A percentile compares a stretch with the other conserved stretches of the same genome.
Evolutionary conservation across 805 yeast genomes (phyloP).

Genomic region (Metschnikowia sp.): DNA sequence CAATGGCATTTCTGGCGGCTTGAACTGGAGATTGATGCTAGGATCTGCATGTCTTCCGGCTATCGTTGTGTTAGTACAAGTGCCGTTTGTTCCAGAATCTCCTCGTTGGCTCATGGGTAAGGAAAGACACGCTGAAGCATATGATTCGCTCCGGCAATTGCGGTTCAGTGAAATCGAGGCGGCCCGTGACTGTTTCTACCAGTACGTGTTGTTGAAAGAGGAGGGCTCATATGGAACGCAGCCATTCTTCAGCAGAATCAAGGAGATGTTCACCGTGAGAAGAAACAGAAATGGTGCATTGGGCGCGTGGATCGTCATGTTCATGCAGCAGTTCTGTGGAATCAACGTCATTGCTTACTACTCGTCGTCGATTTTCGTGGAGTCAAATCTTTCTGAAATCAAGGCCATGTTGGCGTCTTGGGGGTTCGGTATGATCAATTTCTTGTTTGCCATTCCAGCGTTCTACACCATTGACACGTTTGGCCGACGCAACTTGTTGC

Average conservation of each 20-base stretch:
- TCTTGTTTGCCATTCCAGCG: slow-evolving; percentile 80
- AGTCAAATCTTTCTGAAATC: slow-evolving; percentile 60
- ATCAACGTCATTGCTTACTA: slow-evolving; percentile 85
- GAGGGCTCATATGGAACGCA: slow-evolving; percentile 50
- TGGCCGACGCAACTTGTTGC: slow-evolving; percentile 64
- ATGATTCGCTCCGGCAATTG: slow-evolving; percentile 43
- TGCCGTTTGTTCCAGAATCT: slow-evolving; percentile 62
- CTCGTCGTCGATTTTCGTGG: slow-evolving; percentile 70
- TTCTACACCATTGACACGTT: slow-evolving; percentile 72
- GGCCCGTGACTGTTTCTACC: slow-evolving; percentile 63
- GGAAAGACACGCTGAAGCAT: slow-evolving; percentile 48
- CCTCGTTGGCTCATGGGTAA: slow-evolving; percentile 67
- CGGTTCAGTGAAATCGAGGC: slow-evolving; percentile 51
- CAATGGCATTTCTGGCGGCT: slow-evolving; percentile 42
- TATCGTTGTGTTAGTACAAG: slow-evolving; percentile 48
- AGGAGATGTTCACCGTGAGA: slow-evolving; percentile 64
- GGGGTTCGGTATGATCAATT: slow-evolving; percentile 83
- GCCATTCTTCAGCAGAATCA: slow-evolving; percentile 44
- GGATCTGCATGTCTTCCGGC: slow-evolving; percentile 60
- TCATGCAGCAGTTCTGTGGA: slow-evolving; percentile 91
- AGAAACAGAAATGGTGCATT: slow-evolving; percentile 81
- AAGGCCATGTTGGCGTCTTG: slow-evolving; percentile 74
- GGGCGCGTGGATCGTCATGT: slow-evolving; percentile 80
- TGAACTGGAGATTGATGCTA: slow-evolving; percentile 62
- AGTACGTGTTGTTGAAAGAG: slow-evolving; percentile 55